Percentiles rank a stretch among this genome's conserved stretches.
These are phyloP conservation scores for Neophaeococcomyces mojaviensis DNA, from an alignment of 2,329 filamentous ascomycete genomes.

Conservation along the genomic window DNA sequence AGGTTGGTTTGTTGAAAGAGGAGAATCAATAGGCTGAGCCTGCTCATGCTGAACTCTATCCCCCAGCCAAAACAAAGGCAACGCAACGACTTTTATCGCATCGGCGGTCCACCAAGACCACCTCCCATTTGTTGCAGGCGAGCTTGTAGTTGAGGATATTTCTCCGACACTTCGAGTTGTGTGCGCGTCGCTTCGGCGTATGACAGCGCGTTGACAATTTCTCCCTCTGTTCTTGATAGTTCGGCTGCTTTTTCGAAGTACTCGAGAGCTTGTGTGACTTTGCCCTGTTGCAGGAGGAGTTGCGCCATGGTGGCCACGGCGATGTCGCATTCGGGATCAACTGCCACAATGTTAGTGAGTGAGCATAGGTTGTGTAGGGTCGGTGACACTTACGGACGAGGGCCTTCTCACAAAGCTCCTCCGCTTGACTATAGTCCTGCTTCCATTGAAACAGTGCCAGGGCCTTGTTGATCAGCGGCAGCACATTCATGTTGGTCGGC, in stretches of 20 bases:
- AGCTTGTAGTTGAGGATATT: slow-evolving; percentile 71
- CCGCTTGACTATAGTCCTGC: slow-evolving; percentile 87
- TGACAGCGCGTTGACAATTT: slow-evolving; percentile 91
- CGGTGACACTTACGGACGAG: slow-evolving; percentile 68
- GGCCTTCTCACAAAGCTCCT: slow-evolving; percentile 94
- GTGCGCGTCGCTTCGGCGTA: slow-evolving; percentile 96
- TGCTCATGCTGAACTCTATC: slow-evolving; percentile 1
- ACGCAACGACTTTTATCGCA: slow-evolving; percentile 25
- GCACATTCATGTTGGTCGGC: slow-evolving; percentile 92
- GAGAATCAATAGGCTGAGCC: slow-evolving; percentile 4
- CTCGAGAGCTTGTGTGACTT: slow-evolving; percentile 86
- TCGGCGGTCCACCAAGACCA: slow-evolving; percentile 29
- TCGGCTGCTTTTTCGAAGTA: slow-evolving; percentile 97
- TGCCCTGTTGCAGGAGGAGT: slow-evolving; percentile 92
- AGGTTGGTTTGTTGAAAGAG: background rate
- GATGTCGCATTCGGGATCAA: slow-evolving; percentile 97
- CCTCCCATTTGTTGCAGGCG: slow-evolving; percentile 57
- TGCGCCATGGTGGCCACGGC: slow-evolving; percentile 98
- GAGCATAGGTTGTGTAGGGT: slow-evolving; percentile 29
- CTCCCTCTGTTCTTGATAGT: slow-evolving; percentile 84
- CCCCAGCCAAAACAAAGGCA: background rate
- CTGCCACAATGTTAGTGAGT: slow-evolving; percentile 40
- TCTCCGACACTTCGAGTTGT: slow-evolving; percentile 84
- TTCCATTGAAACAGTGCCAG: slow-evolving; percentile 97
- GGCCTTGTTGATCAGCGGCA: slow-evolving; percentile 97